Evolutionary conservation across 2,329 filamentous ascomycete species (phyloP).

Genomic region (Xylaria multiplex): DNA sequence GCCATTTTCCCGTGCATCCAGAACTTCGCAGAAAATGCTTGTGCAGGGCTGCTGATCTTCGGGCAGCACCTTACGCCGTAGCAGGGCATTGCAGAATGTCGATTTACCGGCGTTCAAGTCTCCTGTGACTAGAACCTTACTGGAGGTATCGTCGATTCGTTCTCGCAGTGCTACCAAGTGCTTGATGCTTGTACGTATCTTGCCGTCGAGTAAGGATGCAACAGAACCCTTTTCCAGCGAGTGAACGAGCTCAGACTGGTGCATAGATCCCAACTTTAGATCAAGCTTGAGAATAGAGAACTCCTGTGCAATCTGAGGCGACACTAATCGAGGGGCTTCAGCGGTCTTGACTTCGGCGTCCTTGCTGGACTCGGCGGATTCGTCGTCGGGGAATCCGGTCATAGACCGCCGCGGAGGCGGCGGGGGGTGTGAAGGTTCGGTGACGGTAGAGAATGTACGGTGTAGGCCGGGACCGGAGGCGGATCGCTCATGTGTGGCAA

Average conservation of each 20-base stretch:
- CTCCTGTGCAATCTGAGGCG: slow-evolving; percentile 92
- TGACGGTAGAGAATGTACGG: slow-evolving; percentile 70
- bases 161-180: slow-evolving; percentile 88
- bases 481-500: slow-evolving; percentile 54
- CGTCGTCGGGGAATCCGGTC: slow-evolving; percentile 72
- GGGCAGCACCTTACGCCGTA: slow-evolving; percentile 90
- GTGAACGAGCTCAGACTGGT: slow-evolving; percentile 91
- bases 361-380: slow-evolving; percentile 76
- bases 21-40: slow-evolving; percentile 96
- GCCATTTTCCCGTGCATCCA: slow-evolving; percentile 90
- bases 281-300: slow-evolving; percentile 97
- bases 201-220: slow-evolving; percentile 88
- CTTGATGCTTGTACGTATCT: slow-evolving; percentile 92
- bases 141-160: slow-evolving; percentile 95
- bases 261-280: slow-evolving; percentile 85
- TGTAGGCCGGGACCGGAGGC: slow-evolving; percentile 69
- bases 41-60: slow-evolving; percentile 99
- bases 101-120: slow-evolving; percentile 98
- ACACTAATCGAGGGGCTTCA: slow-evolving; percentile 82
- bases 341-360: slow-evolving; percentile 69
- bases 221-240: slow-evolving; percentile 93
- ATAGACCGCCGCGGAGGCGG: slow-evolving; percentile 72
- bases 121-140: slow-evolving; percentile 95
- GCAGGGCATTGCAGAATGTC: slow-evolving; percentile 96
- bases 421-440: slow-evolving; percentile 59